phyloP scores from a whole-genome alignment of 495 filamentous ascomycete genomes.

The Xylaria cubensis region DNA sequence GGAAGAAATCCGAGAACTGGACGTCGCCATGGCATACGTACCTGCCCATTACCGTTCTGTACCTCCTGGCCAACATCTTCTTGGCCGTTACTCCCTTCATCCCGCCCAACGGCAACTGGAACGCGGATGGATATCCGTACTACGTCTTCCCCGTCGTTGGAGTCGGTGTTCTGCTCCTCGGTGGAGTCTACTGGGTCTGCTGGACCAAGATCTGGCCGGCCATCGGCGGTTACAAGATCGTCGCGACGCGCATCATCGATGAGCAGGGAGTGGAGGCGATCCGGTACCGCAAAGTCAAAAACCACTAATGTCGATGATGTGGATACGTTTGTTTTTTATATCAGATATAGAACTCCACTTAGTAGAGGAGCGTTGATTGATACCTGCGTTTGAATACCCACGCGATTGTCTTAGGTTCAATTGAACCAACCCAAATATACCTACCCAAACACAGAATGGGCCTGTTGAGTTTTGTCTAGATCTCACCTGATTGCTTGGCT shows the following conservation, averaged over 20 bases:
- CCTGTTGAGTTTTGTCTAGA: neutral
- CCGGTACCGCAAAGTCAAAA: constrained; percentile 49
- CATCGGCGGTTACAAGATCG: constrained; percentile 54
- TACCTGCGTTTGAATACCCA: neutral
- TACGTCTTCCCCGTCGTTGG: constrained; percentile 60
- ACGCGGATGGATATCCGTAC: constrained; percentile 59
- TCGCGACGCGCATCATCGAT: constrained; percentile 45
- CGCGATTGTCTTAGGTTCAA: neutral
- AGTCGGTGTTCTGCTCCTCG: constrained; percentile 52
- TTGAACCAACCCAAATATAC: neutral
- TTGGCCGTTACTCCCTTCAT: constrained; percentile 59
- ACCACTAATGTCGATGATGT: constrained; percentile 19
- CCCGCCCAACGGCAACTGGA: constrained; percentile 57
- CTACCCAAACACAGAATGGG: neutral
- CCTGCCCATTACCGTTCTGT: constrained; percentile 50
- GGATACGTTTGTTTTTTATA: constrained; percentile 6
- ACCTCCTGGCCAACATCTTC: constrained; percentile 56
- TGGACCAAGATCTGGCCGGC: constrained; percentile 56
- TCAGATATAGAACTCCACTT: neutral
- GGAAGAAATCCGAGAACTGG: constrained; percentile 51
- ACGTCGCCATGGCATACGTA: constrained; percentile 51
- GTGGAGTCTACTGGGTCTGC: constrained; percentile 57
- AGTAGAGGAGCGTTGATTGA: neutral
- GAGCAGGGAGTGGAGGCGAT: constrained; percentile 53
- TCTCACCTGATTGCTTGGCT: neutral